phyloP scores from a whole-genome alignment of 2,329 filamentous ascomycete genomes.

The Aspergillus candidus region DNA sequence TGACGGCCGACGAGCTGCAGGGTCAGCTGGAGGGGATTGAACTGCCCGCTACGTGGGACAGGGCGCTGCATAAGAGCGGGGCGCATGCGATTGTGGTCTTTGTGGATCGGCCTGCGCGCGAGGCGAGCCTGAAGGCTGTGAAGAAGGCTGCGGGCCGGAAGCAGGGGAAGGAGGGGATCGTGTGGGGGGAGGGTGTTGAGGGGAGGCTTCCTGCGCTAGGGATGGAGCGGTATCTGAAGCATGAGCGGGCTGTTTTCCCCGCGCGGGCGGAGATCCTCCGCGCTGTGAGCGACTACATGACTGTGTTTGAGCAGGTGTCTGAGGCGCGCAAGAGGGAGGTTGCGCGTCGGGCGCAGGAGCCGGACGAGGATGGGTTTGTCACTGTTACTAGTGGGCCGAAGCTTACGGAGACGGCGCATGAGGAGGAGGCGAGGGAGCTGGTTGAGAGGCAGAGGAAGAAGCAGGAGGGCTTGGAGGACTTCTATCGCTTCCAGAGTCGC shows the following conservation, averaged over 20 bases:
- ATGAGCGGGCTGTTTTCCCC: constrained; percentile 68
- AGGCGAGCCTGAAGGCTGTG: constrained; percentile 69
- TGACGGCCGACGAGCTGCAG: constrained; percentile 44
- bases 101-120: constrained; percentile 73
- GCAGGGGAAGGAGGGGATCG: constrained; percentile 48
- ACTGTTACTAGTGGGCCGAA: constrained; percentile 77
- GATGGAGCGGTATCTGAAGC: constrained; percentile 48
- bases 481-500: constrained; percentile 77
- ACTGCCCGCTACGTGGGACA: constrained; percentile 68
- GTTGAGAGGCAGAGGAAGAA: constrained; percentile 57
- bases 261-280: constrained; percentile 60
- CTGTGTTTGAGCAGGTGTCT: constrained; percentile 63
- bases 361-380: constrained; percentile 92
- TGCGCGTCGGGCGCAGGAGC: constrained; percentile 64
- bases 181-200: constrained; percentile 62
- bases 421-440: constrained; percentile 61
- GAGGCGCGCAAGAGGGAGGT: constrained; percentile 58
- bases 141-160: constrained; percentile 46
- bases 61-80: constrained; percentile 64
- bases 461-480: constrained; percentile 60
- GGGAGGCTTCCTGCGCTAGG: constrained; percentile 56
- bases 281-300: constrained; percentile 79
- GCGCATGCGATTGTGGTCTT: constrained; percentile 75
- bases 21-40: constrained; percentile 54
- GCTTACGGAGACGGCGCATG: constrained; percentile 64